Conservation (phyloP, 2,329 filamentous ascomycete genomes). For the Emergomyces orientalis region DNA sequence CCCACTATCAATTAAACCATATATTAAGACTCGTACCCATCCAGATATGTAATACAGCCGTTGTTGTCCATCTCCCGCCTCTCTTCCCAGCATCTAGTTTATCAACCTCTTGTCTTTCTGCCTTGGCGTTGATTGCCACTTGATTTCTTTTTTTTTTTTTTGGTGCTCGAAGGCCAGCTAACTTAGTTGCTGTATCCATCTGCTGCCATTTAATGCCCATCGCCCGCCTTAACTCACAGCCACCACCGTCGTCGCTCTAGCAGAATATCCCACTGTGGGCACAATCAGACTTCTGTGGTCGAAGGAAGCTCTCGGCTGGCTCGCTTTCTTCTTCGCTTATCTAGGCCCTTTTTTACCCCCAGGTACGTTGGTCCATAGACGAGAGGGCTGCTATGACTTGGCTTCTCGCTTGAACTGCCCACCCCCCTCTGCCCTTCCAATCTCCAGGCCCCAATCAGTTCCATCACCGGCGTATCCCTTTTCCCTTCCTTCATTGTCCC, state of each 20-base stretch:
- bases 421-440: background rate
- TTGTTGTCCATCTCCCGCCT: background rate
- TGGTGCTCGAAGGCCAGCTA: background rate
- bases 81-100: background rate
- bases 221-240: background rate
- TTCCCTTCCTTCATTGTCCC: background rate
- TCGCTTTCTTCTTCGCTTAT: constrained; percentile 5
- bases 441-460: background rate
- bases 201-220: background rate
- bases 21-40: background rate
- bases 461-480: background rate
- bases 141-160: background rate
- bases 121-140: background rate
- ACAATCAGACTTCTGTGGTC: background rate
- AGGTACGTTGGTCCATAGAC: constrained; percentile 10
- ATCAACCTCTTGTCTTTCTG: background rate
- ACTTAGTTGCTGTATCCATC: background rate
- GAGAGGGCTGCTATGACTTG: background rate
- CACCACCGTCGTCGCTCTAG: constrained; percentile 1
- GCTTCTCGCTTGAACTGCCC: background rate
- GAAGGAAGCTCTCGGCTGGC: background rate
- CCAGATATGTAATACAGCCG: background rate
- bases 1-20: background rate
- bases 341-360: constrained; percentile 1
- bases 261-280: constrained; percentile 1